Evolutionary conservation across 1,284 basidiomycete genomes (phyloP), one percentile per base, ranked within the genome.

Genomic region (Ceratobasidium sp.): DNA sequence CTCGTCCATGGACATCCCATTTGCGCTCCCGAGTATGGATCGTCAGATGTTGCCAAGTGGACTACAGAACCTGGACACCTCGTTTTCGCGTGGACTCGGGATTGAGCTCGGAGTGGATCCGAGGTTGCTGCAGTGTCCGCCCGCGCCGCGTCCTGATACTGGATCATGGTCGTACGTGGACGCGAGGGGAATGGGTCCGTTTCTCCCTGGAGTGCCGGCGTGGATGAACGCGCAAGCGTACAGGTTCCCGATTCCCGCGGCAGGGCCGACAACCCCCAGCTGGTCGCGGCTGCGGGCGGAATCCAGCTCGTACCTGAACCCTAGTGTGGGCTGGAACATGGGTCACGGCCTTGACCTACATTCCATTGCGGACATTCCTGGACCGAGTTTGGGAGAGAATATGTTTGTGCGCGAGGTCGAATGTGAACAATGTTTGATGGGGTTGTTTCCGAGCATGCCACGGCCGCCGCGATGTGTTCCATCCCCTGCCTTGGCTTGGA

Each of bases 71-170:
- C 22, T 43, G 39, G 61, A 46, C 6, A 27, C 34, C 1, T 2
- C n/a, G 6, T 34, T 59, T 34, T 19, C 14, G 31, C 56, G 56
- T 5, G 54, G 19, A 29, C 19, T 29, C 5, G 24, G 51, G 51
- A 31, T 34, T 31, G 34, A 56, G 9, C 1, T 13, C 6, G 54
- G 11, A 51, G 31, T 27, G 8, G 31, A 37, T 31, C n/a, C 63
- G 24, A 34, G 48, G 29, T 39, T 22, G 41, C 1, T 64, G 6
- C 41, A 29, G 8, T 49, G 19, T 22, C 68, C 68, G 19, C 31
- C 24, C 3, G 68, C 68, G 13, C 68, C 68, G 22, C 68, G 68
- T 46, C 68, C 68, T 46, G 68, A 71, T 48, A 48, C 54, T 22
- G 68, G 68, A 34, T 5, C 24, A 16, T 71, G 68, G 68, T 46